A percentile compares a stretch with the other conserved stretches of the same genome.
Evolutionary conservation across 768 basidiomycete genomes (phyloP).

Genomic region (Rhodocollybia butyracea): DNA sequence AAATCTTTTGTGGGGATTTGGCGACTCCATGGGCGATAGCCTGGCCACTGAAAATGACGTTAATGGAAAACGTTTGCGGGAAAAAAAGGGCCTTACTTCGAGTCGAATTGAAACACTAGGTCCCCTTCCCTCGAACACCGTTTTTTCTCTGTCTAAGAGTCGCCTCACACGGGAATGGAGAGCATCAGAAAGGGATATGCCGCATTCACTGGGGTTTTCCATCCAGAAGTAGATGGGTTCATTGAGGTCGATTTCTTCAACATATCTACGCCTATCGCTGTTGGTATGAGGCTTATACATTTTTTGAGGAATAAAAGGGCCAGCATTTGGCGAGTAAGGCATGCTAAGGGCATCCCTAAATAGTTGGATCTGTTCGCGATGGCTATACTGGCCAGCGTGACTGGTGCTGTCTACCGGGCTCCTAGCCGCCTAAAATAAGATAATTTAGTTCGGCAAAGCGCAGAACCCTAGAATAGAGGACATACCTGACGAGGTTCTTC

Average conservation of each 20-base stretch:
- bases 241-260: slow-evolving; percentile 64
- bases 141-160: slow-evolving; percentile 55
- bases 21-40: slow-evolving; percentile 72
- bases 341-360: slow-evolving; percentile 40
- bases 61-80: neutral
- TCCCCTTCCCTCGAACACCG: slow-evolving; percentile 69
- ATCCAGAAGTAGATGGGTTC: slow-evolving; percentile 62
- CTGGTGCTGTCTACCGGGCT: neutral
- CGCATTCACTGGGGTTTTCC: slow-evolving; percentile 50
- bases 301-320: slow-evolving; percentile 63
- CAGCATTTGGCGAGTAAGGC: slow-evolving; percentile 30
- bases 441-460: neutral
- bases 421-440: neutral
- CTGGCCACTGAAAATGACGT: slow-evolving; percentile 60
- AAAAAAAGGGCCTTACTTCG: slow-evolving; percentile 43
- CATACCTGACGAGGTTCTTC: neutral
- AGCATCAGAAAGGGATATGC: slow-evolving; percentile 63
- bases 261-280: slow-evolving; percentile 74
- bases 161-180: slow-evolving; percentile 55
- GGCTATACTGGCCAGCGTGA: neutral
- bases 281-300: slow-evolving; percentile 78
- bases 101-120: slow-evolving; percentile 79
- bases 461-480: neutral
- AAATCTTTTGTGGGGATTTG: slow-evolving; percentile 85
- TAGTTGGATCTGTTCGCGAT: slow-evolving; percentile 36